Evolutionary conservation across 345 rosid species (phyloP).

Genomic region (Crucihimalaya himalaica): DNA sequence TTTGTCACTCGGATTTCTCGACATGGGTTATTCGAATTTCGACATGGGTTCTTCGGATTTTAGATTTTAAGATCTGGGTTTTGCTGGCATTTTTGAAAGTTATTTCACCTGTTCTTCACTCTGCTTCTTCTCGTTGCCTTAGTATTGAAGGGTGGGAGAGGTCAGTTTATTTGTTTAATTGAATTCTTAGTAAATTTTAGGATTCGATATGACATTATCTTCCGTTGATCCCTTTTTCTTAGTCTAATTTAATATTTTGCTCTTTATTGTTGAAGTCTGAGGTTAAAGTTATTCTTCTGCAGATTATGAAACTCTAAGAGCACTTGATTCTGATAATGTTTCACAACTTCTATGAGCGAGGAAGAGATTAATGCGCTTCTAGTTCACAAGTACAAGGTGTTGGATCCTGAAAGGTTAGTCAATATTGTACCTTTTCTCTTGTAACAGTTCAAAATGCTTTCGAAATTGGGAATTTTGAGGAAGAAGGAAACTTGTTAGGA

Average conservation of each 20-base stretch:
- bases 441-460: background rate
- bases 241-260: too few relatives aligned
- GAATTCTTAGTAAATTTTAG: background rate
- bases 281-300: conserved; percentile 20
- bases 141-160: too few relatives aligned
- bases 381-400: conserved; percentile 74
- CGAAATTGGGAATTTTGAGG: background rate
- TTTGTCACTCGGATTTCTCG: too few relatives aligned
- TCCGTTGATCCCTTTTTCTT: background rate
- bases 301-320: conserved; percentile 96
- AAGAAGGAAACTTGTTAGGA: conserved; percentile 3
- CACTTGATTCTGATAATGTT: conserved; percentile 79
- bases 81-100: too few relatives aligned
- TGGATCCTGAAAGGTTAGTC: conserved; percentile 53
- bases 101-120: too few relatives aligned
- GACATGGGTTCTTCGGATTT: too few relatives aligned
- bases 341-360: conserved; percentile 79
- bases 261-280: background rate
- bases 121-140: too few relatives aligned
- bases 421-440: background rate
- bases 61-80: too few relatives aligned
- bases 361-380: conserved; percentile 95
- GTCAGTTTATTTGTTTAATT: conserved; percentile 40
- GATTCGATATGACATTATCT: background rate
- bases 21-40: too few relatives aligned